Conservation (phyloP, 768 basidiomycete genomes). For the Termitomyces sp. region DNA sequence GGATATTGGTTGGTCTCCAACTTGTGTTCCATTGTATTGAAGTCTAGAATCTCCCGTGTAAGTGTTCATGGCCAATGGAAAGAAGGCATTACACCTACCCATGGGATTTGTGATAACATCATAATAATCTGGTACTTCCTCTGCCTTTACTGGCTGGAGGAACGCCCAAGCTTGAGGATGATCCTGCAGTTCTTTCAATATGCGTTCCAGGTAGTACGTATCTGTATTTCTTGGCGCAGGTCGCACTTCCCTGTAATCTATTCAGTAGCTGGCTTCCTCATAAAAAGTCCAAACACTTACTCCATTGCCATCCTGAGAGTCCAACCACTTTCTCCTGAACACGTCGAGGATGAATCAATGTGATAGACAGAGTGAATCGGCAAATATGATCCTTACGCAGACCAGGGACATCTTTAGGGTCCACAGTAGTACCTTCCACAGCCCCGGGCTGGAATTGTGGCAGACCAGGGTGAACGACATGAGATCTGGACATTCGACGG, state of each 20-base stretch:
- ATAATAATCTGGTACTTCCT: slow-evolving; percentile 87
- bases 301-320: slow-evolving; percentile 73
- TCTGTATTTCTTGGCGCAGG: slow-evolving; percentile 46
- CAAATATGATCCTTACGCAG: slow-evolving; percentile 50
- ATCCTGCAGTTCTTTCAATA: slow-evolving; percentile 73
- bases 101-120: slow-evolving; percentile 88
- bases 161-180: slow-evolving; percentile 90
- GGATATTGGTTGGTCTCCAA: slow-evolving; percentile 85
- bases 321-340: slow-evolving; percentile 87
- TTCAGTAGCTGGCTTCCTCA: background rate
- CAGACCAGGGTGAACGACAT: slow-evolving; percentile 79
- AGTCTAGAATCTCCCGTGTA: slow-evolving; percentile 49
- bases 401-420: slow-evolving; percentile 84
- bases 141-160: slow-evolving; percentile 68
- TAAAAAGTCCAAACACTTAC: slow-evolving; percentile 38
- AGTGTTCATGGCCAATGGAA: slow-evolving; percentile 1
- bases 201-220: slow-evolving; percentile 66
- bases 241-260: slow-evolving; percentile 27
- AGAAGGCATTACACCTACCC: slow-evolving; percentile 52
- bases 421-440: slow-evolving; percentile 46
- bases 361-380: slow-evolving; percentile 1
- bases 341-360: slow-evolving; percentile 1
- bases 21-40: slow-evolving; percentile 85
- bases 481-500: slow-evolving; percentile 79
- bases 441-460: slow-evolving; percentile 66